phyloP scores from a whole-genome alignment of 495 filamentous ascomycete genomes.

The Penicillium pulvis region DNA sequence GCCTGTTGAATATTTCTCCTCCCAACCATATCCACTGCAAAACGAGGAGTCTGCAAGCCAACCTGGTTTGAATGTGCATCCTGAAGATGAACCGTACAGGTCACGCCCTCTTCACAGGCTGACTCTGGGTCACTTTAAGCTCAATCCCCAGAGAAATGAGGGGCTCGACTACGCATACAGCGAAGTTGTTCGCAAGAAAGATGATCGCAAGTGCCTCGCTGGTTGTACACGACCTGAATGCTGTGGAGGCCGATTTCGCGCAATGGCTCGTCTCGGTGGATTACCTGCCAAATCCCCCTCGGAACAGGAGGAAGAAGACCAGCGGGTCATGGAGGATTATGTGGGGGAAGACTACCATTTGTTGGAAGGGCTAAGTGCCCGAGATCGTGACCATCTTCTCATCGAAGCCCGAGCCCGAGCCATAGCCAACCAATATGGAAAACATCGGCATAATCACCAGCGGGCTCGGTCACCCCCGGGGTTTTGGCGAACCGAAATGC shows the following conservation, averaged over 20 bases:
- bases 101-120: conserved; percentile 54
- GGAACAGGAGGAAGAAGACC: conserved; percentile 47
- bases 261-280: conserved; percentile 55
- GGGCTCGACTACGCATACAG: conserved; percentile 73
- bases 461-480: conserved; percentile 74
- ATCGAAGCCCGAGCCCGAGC: conserved; percentile 66
- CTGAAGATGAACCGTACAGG: conserved; percentile 51
- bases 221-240: conserved; percentile 77
- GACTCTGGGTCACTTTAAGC: conserved; percentile 71
- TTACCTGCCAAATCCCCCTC: conserved; percentile 21
- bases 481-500: conserved; percentile 89
- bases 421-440: conserved; percentile 72
- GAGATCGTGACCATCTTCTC: conserved; percentile 59
- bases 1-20: not conserved
- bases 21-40: not conserved
- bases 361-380: conserved; percentile 45
- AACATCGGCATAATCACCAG: conserved; percentile 73
- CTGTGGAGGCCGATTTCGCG: conserved; percentile 73
- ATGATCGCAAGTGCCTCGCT: conserved; percentile 72
- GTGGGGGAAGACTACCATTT: conserved; percentile 57
- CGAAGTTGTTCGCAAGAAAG: conserved; percentile 72
- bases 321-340: conserved; percentile 62
- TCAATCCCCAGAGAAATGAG: conserved; percentile 75
- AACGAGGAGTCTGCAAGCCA: conserved; percentile 5
- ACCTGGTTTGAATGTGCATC: conserved; percentile 17